A percentile compares a stretch with the other conserved stretches of the same genome.
phyloP scores from a whole-genome alignment of 257 asterid genomes.

The Salvia miltiorrhiza region DNA sequence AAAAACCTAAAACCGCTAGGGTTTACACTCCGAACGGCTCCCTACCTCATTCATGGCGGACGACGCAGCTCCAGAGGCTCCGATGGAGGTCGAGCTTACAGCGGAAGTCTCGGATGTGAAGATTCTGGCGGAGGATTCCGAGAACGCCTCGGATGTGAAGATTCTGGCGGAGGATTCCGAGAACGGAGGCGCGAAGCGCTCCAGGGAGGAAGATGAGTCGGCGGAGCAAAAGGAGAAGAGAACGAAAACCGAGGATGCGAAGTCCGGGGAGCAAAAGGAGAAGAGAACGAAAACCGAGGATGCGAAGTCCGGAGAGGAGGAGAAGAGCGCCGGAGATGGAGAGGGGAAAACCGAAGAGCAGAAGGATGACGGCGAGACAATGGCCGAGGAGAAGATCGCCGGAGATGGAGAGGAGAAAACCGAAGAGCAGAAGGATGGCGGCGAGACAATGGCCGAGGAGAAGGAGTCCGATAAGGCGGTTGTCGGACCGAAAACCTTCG shows the following conservation, averaged over 20 bases:
- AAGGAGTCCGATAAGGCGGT: conserved; percentile 21
- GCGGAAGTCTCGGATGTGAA: neutral
- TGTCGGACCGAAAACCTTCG: conserved; percentile 72
- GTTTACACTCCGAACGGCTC: conserved; percentile 12
- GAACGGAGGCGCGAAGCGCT: conserved; percentile 45
- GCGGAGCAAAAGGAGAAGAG: conserved; percentile 42
- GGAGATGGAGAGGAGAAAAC: conserved; percentile 1
- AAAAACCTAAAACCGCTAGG: conserved; percentile 23
- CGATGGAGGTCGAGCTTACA: conserved; percentile 32
- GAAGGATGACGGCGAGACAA: neutral
- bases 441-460: conserved; percentile 1
- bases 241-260: conserved; percentile 36
- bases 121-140: conserved; percentile 16
- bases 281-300: conserved; percentile 49
- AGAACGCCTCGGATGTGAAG: conserved; percentile 17
- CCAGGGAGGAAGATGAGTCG: conserved; percentile 45
- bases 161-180: conserved; percentile 16
- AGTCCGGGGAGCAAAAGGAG: conserved; percentile 28
- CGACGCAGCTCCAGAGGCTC: conserved; percentile 23
- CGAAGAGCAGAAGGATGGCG: conserved; percentile 4
- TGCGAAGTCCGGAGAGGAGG: conserved; percentile 29
- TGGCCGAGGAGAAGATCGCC: conserved; percentile 11
- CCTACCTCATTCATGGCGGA: conserved; percentile 28
- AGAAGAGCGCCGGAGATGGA: conserved; percentile 34
- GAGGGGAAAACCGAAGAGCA: conserved; percentile 9